Conservation (phyloP, 75 land plant genomes). For the Azolla pinnata region DNA sequence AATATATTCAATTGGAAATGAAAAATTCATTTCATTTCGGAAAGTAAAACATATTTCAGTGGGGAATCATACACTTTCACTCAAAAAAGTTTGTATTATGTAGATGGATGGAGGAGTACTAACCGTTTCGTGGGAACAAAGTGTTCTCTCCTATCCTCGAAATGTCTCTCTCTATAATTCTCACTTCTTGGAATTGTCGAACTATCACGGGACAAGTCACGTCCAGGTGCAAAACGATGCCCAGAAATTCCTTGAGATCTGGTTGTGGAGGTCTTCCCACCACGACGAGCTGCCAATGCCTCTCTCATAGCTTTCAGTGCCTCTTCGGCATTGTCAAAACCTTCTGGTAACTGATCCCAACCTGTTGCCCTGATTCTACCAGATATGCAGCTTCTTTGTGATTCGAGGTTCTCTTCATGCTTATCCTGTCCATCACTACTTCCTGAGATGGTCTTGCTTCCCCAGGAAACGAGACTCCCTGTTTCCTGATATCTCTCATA, state of each 20-base stretch:
- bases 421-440: conserved; percentile 1
- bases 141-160: conserved; percentile 17
- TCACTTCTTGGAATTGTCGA: conserved; percentile 4
- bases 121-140: conserved; percentile 14
- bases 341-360: conserved; percentile 55
- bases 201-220: neutral
- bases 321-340: conserved; percentile 22
- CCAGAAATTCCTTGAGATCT: too few species aligned
- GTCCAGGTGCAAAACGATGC: too few species aligned
- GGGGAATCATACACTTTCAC: too few species aligned
- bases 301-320: conserved; percentile 20
- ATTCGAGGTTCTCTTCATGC: conserved; percentile 6
- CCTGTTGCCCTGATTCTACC: conserved; percentile 26
- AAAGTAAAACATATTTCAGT: too few species aligned
- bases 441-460: neutral
- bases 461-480: neutral
- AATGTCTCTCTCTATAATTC: conserved; percentile 12
- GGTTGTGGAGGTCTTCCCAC: too few species aligned
- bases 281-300: conserved; percentile 8
- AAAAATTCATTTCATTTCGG: too few species aligned
- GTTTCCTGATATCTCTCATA: neutral
- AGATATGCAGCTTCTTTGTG: conserved; percentile 7
- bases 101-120: neutral
- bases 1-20: too few species aligned
- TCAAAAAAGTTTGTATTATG: conserved; percentile 11